A percentile compares a stretch with the other conserved stretches of the same genome.
These are phyloP conservation scores for Fomitopsis betulina DNA, from an alignment of 1,284 basidiomycete genomes.

Conservation along the genomic window DNA sequence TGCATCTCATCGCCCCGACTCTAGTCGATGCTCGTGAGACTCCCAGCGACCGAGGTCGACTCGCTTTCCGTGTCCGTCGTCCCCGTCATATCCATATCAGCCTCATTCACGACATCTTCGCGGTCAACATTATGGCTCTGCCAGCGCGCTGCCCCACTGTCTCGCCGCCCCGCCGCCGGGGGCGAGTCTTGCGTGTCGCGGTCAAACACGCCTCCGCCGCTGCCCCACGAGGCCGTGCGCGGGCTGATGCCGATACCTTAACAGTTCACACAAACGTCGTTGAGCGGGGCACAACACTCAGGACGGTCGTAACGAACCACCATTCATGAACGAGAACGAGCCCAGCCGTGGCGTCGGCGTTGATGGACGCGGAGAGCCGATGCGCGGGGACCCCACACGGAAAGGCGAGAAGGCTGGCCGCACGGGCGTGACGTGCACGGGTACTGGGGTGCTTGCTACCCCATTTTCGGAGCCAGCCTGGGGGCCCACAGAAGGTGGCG, in stretches of 20 bases:
- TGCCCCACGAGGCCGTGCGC: slow-evolving; percentile 26
- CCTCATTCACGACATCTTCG: slow-evolving; percentile 34
- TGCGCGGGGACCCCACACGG: neutral
- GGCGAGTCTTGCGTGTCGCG: neutral
- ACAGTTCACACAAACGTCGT: slow-evolving; percentile 11
- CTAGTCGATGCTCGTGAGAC: slow-evolving; percentile 57
- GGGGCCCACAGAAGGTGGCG: neutral
- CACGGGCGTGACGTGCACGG: slow-evolving; percentile 9
- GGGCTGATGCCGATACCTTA: slow-evolving; percentile 25
- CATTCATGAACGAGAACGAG: slow-evolving; percentile 26
- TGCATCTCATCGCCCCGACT: neutral
- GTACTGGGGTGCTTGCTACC: slow-evolving; percentile 12
- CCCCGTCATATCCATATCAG: slow-evolving; percentile 35
- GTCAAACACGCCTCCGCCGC: slow-evolving; percentile 14
- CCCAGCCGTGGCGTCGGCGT: slow-evolving; percentile 28
- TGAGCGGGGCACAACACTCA: slow-evolving; percentile 17
- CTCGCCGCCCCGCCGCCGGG: slow-evolving; percentile 13
- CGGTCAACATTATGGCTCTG: slow-evolving; percentile 25
- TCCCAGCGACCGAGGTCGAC: slow-evolving; percentile 37
- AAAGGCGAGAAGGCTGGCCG: slow-evolving; percentile 13
- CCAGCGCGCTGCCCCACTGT: slow-evolving; percentile 15
- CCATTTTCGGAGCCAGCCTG: slow-evolving; percentile 13
- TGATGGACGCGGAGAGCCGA: slow-evolving; percentile 16
- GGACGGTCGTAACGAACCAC: slow-evolving; percentile 25
- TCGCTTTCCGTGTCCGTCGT: slow-evolving; percentile 29